Conservation (phyloP, 495 filamentous ascomycete species). For the Cryomyces antarcticus region DNA sequence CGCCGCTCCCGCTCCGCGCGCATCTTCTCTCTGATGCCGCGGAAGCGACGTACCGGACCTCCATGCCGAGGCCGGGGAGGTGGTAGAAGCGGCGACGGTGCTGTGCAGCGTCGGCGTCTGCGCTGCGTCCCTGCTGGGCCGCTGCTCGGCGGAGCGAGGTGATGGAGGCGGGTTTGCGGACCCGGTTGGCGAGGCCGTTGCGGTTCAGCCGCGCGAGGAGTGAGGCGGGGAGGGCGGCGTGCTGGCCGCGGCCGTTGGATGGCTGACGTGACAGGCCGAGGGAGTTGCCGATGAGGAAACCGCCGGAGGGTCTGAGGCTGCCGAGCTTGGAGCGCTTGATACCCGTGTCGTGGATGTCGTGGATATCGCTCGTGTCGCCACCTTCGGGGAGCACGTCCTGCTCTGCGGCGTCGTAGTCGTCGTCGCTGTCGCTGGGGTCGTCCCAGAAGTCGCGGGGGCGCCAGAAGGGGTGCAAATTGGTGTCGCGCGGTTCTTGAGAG, state of each 20-base stretch:
- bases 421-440: constrained; percentile 31
- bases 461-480: constrained; percentile 64
- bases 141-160: constrained; percentile 3
- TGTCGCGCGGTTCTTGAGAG: constrained; percentile 16
- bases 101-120: background rate
- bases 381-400: constrained; percentile 10
- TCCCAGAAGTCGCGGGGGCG: constrained; percentile 54
- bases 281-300: constrained; percentile 27
- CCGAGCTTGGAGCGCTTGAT: background rate
- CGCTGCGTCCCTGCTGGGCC: background rate
- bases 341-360: background rate
- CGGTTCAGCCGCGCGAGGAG: background rate
- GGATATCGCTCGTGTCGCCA: constrained; percentile 18
- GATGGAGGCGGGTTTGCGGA: background rate
- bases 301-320: constrained; percentile 9
- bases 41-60: constrained; percentile 32
- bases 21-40: constrained; percentile 30
- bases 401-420: constrained; percentile 8
- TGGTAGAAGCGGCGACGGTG: constrained; percentile 13
- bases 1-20: constrained; percentile 37
- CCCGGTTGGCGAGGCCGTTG: background rate
- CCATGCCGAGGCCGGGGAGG: constrained; percentile 25
- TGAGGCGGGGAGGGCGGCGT: background rate
- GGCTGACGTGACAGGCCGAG: constrained; percentile 14
- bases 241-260: background rate